phyloP scores from a whole-genome alignment of 495 filamentous ascomycete species.

The Tuber microsphaerosporum region DNA sequence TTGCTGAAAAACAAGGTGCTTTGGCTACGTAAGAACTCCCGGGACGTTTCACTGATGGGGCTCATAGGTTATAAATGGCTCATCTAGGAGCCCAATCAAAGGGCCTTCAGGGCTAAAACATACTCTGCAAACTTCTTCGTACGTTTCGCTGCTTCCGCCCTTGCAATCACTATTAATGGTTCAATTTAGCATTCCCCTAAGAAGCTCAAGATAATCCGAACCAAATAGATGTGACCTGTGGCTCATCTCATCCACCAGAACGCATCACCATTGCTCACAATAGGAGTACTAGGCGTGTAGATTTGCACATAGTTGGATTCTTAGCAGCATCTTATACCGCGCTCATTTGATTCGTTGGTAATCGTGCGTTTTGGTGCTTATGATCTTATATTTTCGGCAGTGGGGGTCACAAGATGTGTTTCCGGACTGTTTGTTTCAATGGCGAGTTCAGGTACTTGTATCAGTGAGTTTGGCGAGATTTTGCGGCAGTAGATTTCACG shows the following conservation, averaged over 20 bases:
- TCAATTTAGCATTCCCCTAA: slow-evolving; percentile 55
- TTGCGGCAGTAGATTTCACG: too few species aligned
- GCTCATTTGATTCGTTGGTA: not conserved
- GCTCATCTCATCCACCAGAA: not conserved
- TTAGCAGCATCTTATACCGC: slow-evolving; percentile 1
- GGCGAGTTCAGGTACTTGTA: not conserved
- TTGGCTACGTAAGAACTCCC: not conserved
- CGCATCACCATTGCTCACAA: not conserved
- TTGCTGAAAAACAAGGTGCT: slow-evolving; percentile 84
- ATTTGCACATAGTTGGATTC: slow-evolving; percentile 23
- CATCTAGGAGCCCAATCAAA: slow-evolving; percentile 89
- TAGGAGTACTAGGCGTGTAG: not conserved
- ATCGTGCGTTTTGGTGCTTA: not conserved
- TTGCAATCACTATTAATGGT: not conserved
- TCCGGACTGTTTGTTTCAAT: not conserved
- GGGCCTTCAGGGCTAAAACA: slow-evolving; percentile 78
- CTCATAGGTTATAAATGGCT: slow-evolving; percentile 83
- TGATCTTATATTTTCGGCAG: not conserved
- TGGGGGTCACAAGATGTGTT: not conserved
- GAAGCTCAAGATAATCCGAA: slow-evolving; percentile 85
- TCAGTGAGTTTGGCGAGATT: too few species aligned
- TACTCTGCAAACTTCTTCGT: slow-evolving; percentile 90
- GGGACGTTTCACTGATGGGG: not conserved
- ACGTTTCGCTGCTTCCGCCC: slow-evolving; percentile 5
- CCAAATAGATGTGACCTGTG: slow-evolving; percentile 58